phyloP scores from a whole-genome alignment of 352 stramenopile genomes.

The Phytophthora lateralis region DNA sequence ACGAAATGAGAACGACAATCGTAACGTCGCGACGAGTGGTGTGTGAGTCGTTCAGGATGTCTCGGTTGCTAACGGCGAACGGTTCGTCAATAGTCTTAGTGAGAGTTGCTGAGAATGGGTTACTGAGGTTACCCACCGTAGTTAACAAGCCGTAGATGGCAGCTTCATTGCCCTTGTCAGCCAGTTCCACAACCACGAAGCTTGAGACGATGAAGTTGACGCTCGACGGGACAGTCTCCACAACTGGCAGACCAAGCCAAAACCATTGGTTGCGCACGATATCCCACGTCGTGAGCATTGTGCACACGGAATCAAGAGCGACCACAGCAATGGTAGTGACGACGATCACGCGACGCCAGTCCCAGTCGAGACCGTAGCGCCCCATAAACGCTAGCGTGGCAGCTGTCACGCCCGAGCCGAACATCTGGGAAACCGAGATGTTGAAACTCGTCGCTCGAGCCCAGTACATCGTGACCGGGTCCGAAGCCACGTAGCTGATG shows the following conservation, averaged over 20 bases:
- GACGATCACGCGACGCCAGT: constrained; percentile 40
- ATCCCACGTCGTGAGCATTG: constrained; percentile 41
- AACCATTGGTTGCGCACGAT: constrained; percentile 51
- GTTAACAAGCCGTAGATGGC: constrained; percentile 49
- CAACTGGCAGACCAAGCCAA: constrained; percentile 41
- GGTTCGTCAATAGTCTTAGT: constrained; percentile 41
- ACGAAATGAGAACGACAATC: constrained; percentile 46
- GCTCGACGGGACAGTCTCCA: constrained; percentile 38
- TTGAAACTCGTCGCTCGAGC: constrained; percentile 44
- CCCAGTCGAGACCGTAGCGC: constrained; percentile 42
- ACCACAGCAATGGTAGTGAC: constrained; percentile 36
- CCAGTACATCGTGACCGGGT: constrained; percentile 47
- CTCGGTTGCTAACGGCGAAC: constrained; percentile 40
- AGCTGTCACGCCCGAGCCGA: constrained; percentile 36
- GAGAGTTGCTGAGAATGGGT: constrained; percentile 44
- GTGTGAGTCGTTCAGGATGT: constrained; percentile 43
- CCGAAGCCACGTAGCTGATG: constrained; percentile 37
- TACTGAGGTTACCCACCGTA: constrained; percentile 45
- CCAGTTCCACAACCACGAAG: constrained; percentile 56
- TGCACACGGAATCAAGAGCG: constrained; percentile 35
- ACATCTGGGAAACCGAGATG: constrained; percentile 38
- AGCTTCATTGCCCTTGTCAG: constrained; percentile 50
- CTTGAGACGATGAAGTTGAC: constrained; percentile 49
- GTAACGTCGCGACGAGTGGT: constrained; percentile 39
- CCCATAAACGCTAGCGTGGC: constrained; percentile 35